These are phyloP conservation scores for Russula sp. DNA, from an alignment of 768 basidiomycete species.

Conservation along the genomic window DNA sequence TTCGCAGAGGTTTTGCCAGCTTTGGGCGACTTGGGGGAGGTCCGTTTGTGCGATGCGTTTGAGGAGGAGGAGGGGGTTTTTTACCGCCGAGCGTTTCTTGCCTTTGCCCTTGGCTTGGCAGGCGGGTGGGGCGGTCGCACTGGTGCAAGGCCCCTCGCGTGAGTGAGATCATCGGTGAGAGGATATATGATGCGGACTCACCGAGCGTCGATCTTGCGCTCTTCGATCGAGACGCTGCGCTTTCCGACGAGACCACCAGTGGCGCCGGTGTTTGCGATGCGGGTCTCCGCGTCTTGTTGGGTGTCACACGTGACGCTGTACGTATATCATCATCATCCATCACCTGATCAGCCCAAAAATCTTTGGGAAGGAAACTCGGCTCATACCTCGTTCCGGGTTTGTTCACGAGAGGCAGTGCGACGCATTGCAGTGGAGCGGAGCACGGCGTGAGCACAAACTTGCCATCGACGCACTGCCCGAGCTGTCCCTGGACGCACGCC, in stretches of 20 bases:
- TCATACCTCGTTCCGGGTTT: conserved; percentile 27
- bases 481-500: conserved; percentile 13
- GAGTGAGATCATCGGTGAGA: neutral
- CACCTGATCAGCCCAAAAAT: too few relatives aligned
- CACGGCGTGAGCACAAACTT: conserved; percentile 21
- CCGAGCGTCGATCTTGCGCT: neutral
- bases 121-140: conserved; percentile 10
- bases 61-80: neutral
- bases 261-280: conserved; percentile 24
- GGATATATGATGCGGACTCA: neutral
- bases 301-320: conserved; percentile 27
- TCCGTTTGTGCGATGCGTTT: conserved; percentile 33
- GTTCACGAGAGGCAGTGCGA: conserved; percentile 29
- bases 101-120: conserved; percentile 10
- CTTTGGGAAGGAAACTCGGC: too few relatives aligned
- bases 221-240: neutral
- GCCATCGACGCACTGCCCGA: conserved; percentile 23
- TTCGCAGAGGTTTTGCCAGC: conserved; percentile 41
- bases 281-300: conserved; percentile 22
- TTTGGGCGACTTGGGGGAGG: conserved; percentile 32
- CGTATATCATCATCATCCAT: too few relatives aligned
- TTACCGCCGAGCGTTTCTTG: conserved; percentile 11
- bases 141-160: too few relatives aligned
- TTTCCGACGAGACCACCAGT: conserved; percentile 26
- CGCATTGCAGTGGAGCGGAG: conserved; percentile 16